Evolutionary conservation across 441 rosid genomes (phyloP).

Genomic region (Sinapis alba): DNA sequence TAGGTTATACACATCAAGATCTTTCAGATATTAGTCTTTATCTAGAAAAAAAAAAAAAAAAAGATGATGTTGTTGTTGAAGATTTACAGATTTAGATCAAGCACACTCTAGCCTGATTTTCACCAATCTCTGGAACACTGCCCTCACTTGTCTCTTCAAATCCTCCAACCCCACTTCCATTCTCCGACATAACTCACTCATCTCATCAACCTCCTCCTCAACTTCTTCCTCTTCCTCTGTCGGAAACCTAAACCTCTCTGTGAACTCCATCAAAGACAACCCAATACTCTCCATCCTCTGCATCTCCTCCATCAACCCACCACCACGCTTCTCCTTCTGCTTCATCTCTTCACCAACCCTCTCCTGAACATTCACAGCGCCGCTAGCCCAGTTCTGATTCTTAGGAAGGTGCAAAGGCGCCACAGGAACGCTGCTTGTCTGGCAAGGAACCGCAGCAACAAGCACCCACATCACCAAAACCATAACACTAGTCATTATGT

Average conservation of each 20-base stretch:
- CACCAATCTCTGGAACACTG: conserved; percentile 82
- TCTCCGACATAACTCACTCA: conserved; percentile 66
- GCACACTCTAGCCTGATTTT: conserved; percentile 67
- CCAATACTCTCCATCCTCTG: conserved; percentile 77
- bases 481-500: conserved; percentile 60
- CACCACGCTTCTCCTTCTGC: conserved; percentile 80
- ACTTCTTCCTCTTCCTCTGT: conserved; percentile 61
- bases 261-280: conserved; percentile 59
- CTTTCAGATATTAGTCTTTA: conserved; percentile 1
- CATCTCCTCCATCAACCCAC: conserved; percentile 73
- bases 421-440: conserved; percentile 67
- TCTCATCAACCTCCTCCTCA: conserved; percentile 55
- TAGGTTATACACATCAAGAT: conserved; percentile 33
- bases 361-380: conserved; percentile 59
- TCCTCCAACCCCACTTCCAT: conserved; percentile 84
- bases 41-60: neutral
- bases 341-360: conserved; percentile 88
- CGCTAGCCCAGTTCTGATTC: conserved; percentile 71
- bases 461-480: conserved; percentile 75
- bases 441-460: conserved; percentile 86
- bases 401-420: conserved; percentile 64
- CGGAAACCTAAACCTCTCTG: conserved; percentile 68
- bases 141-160: conserved; percentile 76
- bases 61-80: neutral
- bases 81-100: conserved; percentile 56